Evolutionary conservation across 139 green algal species (phyloP).

Genomic region (Prasinococcaceae sp.): DNA sequence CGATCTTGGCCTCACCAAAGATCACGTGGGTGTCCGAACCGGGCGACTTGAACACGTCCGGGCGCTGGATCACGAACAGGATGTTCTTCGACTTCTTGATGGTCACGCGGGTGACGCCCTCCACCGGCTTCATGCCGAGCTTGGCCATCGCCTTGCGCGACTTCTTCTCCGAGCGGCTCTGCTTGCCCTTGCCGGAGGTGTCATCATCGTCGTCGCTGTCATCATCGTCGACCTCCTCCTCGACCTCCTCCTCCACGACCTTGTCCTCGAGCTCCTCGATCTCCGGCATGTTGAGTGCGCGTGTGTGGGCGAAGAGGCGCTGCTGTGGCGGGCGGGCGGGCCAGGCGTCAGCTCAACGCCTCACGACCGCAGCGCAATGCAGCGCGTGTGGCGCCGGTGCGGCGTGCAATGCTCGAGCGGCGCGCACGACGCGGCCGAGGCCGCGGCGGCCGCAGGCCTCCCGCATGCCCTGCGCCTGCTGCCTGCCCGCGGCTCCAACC

Average conservation of each 20-base stretch:
- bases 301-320: no score
- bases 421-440: no score
- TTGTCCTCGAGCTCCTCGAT: not conserved
- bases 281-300: no score
- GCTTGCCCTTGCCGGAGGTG: constrained; percentile 50
- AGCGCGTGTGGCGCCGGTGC: no score
- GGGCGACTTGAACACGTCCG: constrained; percentile 95
- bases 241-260: not conserved
- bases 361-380: no score
- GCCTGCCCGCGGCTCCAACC: no score
- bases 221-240: constrained; percentile 4
- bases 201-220: not conserved
- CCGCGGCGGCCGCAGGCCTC: no score
- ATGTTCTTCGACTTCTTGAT: constrained; percentile 99
- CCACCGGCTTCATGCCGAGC: constrained; percentile 95
- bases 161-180: constrained; percentile 97
- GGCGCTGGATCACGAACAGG: constrained; percentile 91
- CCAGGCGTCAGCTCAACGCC: no score
- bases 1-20: constrained; percentile 98
- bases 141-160: constrained; percentile 95
- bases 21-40: constrained; percentile 95
- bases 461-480: no score
- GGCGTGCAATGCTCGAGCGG: no score
- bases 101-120: constrained; percentile 76
- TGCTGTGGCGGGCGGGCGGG: no score